Evolutionary conservation across 2,329 filamentous ascomycete genomes (phyloP), one percentile per base, ranked within the genome.

Genomic region (Ophiosphaerella herpotricha): DNA sequence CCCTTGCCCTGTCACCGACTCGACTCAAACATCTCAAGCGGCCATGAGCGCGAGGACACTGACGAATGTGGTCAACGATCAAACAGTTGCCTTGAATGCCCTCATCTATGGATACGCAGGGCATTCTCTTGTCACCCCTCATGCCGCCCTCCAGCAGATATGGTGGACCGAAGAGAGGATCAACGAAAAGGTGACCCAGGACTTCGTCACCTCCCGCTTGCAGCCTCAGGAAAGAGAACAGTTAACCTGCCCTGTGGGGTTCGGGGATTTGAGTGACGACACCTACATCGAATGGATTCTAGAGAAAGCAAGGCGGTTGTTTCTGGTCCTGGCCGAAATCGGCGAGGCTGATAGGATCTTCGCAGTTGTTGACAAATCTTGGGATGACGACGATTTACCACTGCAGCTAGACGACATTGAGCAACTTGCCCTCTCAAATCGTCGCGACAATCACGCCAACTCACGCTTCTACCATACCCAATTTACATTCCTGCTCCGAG

Each of bases 281-380:
- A 90, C 87, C 1, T 91, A 91, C 68, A 85, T 88, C 77, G 87
- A 91, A 66, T 90, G 88, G 86, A 90, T 91, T 49, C 75, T 88
- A 39, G 77, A 83, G 47, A 86, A 86, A 60, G 85, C 86, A 6
- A 86, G 85, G 63, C 80, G 85, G 39, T 77, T 91, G 34, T 91
- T 91, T 63, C 76, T 92, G 39, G 85, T 90, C 34, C 77, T 91
- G 23, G 78, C 85, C 46, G 87, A 91, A 61, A 76, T 90, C 21
- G 85, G 85, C 29, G 79, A 88, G 9, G 83, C 88, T 0, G 86
- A 89, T 60, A 86, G 88, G 67, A 90, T 91, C 52, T 91, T 91
- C 63, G 83, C 83, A 36, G 78, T 89, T 44, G 84, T 91, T 50
- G 88, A 91, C 71, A 85, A 88, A 64, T 87, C 85, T 18, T 90